Percentiles rank a stretch among this genome's conserved stretches.
These are phyloP conservation scores for Mucor plumbeus DNA, from an alignment of 371 early-diverging fungal genomes.

Conservation along the genomic window DNA sequence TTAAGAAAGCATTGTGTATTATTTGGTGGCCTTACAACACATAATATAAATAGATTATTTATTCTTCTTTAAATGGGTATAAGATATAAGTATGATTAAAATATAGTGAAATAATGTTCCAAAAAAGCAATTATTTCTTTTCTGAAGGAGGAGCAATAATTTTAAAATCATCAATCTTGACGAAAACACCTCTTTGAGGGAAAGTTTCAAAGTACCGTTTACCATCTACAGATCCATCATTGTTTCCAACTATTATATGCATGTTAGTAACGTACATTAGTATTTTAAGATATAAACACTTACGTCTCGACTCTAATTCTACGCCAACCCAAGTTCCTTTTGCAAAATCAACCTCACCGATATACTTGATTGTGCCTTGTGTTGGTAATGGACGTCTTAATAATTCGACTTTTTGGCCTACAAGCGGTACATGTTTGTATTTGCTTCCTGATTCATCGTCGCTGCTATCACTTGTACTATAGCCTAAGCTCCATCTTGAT, in stretches of 20 bases:
- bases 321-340: constrained; percentile 54
- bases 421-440: constrained; percentile 25
- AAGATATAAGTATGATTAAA: not conserved
- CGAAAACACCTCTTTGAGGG: constrained; percentile 49
- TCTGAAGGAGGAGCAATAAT: constrained; percentile 21
- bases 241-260: constrained; percentile 36
- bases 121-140: constrained; percentile 15
- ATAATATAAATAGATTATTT: too few relatives aligned
- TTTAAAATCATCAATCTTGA: constrained; percentile 45
- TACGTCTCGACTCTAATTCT: constrained; percentile 51
- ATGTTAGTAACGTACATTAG: not conserved
- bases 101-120: not conserved
- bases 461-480: constrained; percentile 30
- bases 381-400: constrained; percentile 48
- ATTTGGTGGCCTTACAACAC: too few relatives aligned
- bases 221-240: constrained; percentile 44
- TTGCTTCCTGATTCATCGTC: constrained; percentile 33
- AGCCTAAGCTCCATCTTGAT: constrained; percentile 34
- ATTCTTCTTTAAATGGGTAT: not conserved
- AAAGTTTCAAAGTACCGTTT: constrained; percentile 48
- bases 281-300: constrained; percentile 20
- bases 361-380: constrained; percentile 46
- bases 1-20: too few relatives aligned
- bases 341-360: constrained; percentile 49
- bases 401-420: constrained; percentile 49